Percentiles rank a stretch among this genome's conserved stretches.
Evolutionary conservation across 2,329 filamentous ascomycete genomes (phyloP).

Genomic region (Xylariaceae sp.): DNA sequence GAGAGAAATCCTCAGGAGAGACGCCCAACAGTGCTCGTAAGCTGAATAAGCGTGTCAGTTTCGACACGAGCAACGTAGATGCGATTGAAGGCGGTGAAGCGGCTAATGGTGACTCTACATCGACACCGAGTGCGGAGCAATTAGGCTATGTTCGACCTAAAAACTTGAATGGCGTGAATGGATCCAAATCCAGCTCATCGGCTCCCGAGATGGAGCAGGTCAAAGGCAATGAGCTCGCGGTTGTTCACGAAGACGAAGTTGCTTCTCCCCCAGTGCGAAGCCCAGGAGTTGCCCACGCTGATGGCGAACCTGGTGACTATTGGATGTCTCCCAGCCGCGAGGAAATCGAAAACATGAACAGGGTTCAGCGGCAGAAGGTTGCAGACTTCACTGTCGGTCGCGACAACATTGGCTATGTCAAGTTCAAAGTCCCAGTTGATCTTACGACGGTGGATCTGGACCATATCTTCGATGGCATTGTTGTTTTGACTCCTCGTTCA

Average conservation of each 20-base stretch:
- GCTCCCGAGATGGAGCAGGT: slow-evolving; percentile 66
- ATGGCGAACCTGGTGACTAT: slow-evolving; percentile 67
- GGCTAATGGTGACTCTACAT: slow-evolving; percentile 39
- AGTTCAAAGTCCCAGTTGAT: slow-evolving; percentile 79
- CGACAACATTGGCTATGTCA: slow-evolving; percentile 72
- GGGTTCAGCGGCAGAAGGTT: slow-evolving; percentile 71
- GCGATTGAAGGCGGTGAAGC: slow-evolving; percentile 36
- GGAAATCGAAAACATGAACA: slow-evolving; percentile 74
- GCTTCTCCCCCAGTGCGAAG: slow-evolving; percentile 30
- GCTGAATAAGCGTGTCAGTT: slow-evolving; percentile 85
- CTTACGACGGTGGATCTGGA: slow-evolving; percentile 75
- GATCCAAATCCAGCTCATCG: slow-evolving; percentile 34
- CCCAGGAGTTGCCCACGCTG: slow-evolving; percentile 23
- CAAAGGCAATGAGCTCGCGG: slow-evolving; percentile 70
- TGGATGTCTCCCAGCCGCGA: slow-evolving; percentile 77
- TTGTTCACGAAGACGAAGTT: slow-evolving; percentile 68
- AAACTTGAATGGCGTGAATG: slow-evolving; percentile 37
- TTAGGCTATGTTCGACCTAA: slow-evolving; percentile 56
- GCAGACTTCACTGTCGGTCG: slow-evolving; percentile 77
- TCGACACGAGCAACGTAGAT: slow-evolving; percentile 63
- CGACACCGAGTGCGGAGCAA: slow-evolving; percentile 54
- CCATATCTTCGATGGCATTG: slow-evolving; percentile 71
- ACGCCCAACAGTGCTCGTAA: slow-evolving; percentile 44
- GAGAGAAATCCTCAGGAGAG: slow-evolving; percentile 42
- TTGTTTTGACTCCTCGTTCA: slow-evolving; percentile 70